phyloP scores from a whole-genome alignment of 2,329 filamentous ascomycete genomes.

The Penicillium brasilianum region DNA sequence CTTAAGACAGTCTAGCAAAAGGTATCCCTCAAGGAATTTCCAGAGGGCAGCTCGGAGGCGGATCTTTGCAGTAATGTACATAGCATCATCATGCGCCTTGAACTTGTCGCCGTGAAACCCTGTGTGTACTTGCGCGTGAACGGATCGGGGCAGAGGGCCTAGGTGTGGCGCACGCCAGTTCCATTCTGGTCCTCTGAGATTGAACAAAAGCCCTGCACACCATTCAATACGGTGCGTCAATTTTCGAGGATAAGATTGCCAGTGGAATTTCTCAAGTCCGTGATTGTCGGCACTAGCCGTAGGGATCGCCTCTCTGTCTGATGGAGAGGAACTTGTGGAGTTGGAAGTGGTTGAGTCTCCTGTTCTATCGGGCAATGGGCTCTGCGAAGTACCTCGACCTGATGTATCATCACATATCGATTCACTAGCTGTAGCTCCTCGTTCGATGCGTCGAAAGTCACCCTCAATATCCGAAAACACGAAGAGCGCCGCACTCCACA shows the following conservation, averaged over 20 bases:
- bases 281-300: not conserved
- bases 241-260: constrained; percentile 59
- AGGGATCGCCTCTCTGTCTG: not conserved
- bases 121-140: constrained; percentile 32
- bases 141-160: constrained; percentile 37
- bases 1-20: constrained; percentile 73
- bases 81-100: constrained; percentile 27
- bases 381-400: not conserved
- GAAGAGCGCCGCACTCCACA: constrained; percentile 60
- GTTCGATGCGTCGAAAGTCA: constrained; percentile 63
- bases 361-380: not conserved
- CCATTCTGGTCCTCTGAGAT: constrained; percentile 66
- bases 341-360: too few species aligned
- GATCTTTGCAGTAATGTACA: constrained; percentile 48
- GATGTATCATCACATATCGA: not conserved
- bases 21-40: constrained; percentile 62
- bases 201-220: constrained; percentile 61
- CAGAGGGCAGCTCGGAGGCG: constrained; percentile 56
- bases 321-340: not conserved
- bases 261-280: constrained; percentile 45
- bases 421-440: constrained; percentile 21
- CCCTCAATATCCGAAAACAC: constrained; percentile 61
- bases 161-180: constrained; percentile 60
- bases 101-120: constrained; percentile 22
- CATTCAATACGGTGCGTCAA: constrained; percentile 62